These are phyloP conservation scores for Globisporangium solare DNA, from an alignment of 352 stramenopile genomes.

Conservation along the genomic window DNA sequence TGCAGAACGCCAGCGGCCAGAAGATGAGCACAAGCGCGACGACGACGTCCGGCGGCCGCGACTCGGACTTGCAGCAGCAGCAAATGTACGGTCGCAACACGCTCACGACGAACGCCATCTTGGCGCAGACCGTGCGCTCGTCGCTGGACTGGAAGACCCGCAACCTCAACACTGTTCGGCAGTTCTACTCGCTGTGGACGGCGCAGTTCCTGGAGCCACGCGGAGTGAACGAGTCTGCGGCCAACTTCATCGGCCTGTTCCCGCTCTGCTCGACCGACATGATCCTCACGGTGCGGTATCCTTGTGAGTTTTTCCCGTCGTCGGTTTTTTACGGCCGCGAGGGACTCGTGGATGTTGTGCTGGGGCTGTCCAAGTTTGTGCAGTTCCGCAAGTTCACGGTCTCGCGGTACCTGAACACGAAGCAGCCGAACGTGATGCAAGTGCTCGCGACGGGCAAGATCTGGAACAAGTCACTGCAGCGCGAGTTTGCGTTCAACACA, in stretches of 20 bases:
- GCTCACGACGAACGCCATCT: constrained; percentile 19
- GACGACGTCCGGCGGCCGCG: constrained; percentile 31
- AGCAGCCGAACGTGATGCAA: constrained; percentile 77
- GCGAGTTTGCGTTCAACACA: constrained; percentile 78
- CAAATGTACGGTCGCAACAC: constrained; percentile 15
- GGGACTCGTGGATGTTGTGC: constrained; percentile 72
- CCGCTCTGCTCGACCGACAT: constrained; percentile 82
- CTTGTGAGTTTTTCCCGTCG: constrained; percentile 74
- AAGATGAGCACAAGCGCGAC: constrained; percentile 56
- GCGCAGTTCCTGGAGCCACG: constrained; percentile 65
- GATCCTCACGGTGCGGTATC: constrained; percentile 66
- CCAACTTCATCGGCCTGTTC: constrained; percentile 71
- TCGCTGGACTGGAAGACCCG: constrained; percentile 80
- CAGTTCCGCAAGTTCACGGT: constrained; percentile 70
- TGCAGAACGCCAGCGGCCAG: constrained; percentile 39
- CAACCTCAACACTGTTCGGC: constrained; percentile 76
- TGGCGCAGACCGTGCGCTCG: constrained; percentile 68
- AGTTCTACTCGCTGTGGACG: constrained; percentile 83
- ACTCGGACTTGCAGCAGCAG: constrained; percentile 48
- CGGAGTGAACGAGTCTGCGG: constrained; percentile 38
- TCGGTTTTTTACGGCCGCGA: constrained; percentile 77
- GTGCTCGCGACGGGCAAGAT: constrained; percentile 70
- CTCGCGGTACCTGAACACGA: constrained; percentile 70
- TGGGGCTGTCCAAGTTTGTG: constrained; percentile 70
- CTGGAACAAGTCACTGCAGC: constrained; percentile 76